Evolutionary conservation across 768 basidiomycete genomes (phyloP).

Genomic region (Trametes cinnabarina): DNA sequence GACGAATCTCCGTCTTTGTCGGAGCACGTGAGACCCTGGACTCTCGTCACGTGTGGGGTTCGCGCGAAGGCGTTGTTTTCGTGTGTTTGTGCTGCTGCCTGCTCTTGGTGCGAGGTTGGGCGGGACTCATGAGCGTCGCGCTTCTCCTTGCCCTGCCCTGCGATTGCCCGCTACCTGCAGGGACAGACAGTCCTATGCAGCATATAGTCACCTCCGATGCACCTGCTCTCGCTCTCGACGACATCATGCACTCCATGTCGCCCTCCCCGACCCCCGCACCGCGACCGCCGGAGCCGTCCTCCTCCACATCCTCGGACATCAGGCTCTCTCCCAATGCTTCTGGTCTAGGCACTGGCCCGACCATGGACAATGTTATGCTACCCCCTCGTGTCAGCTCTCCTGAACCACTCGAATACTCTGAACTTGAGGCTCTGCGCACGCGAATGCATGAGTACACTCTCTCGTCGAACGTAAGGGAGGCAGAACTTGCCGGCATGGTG

Average conservation of each 20-base stretch:
- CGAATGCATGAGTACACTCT: slow-evolving; percentile 46
- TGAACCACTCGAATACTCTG: slow-evolving; percentile 43
- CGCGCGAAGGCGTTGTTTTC: slow-evolving; percentile 22
- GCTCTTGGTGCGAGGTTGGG: background rate
- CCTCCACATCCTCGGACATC: background rate
- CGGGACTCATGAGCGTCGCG: background rate
- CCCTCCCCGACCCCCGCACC: slow-evolving; percentile 43
- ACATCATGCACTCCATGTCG: slow-evolving; percentile 54
- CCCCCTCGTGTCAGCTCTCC: slow-evolving; percentile 30
- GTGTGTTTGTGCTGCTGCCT: slow-evolving; percentile 9
- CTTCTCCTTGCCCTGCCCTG: background rate
- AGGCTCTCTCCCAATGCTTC: background rate
- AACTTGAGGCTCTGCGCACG: slow-evolving; percentile 49
- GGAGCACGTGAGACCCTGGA: slow-evolving; percentile 6
- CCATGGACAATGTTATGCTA: background rate
- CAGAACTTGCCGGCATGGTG: slow-evolving; percentile 21
- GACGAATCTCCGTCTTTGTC: slow-evolving; percentile 2
- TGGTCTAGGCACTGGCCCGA: background rate
- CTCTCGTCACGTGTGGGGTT: slow-evolving; percentile 21
- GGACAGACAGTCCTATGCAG: slow-evolving; percentile 1
- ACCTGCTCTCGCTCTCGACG: slow-evolving; percentile 49
- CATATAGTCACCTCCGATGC: slow-evolving; percentile 30
- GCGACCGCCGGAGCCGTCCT: slow-evolving; percentile 1
- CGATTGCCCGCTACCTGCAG: background rate
- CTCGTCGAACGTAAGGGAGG: slow-evolving; percentile 45